Percentiles rank a stretch among this genome's conserved stretches.
Evolutionary conservation across 108 stramenopile species (phyloP).

Genomic region (Pseudonitzschia pungens): DNA sequence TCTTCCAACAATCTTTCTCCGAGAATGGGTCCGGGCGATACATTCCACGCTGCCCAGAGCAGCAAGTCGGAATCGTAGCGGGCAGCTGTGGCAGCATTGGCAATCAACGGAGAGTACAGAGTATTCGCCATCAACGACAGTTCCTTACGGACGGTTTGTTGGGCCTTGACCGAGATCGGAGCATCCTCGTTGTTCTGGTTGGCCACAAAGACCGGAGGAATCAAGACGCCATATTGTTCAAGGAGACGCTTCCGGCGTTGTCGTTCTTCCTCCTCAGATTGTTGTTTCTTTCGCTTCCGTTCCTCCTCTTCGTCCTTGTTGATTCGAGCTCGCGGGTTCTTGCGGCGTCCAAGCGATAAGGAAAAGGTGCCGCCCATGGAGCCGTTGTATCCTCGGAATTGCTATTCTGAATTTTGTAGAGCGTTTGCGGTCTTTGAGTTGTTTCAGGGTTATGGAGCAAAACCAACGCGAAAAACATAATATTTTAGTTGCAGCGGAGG

Average conservation of each 20-base stretch:
- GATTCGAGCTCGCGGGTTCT: background rate
- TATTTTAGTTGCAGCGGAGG: no score
- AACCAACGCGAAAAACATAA: no score
- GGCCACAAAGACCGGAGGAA: constrained; percentile 29
- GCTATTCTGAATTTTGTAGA: no score
- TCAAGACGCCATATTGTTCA: constrained; percentile 20
- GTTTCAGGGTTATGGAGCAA: no score
- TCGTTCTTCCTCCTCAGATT: constrained; percentile 15
- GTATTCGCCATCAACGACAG: background rate
- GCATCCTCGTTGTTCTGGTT: background rate
- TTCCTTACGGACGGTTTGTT: background rate
- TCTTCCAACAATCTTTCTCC: constrained; percentile 23
- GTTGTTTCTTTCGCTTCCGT: constrained; percentile 1
- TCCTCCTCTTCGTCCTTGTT: background rate
- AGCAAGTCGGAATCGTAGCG: background rate
- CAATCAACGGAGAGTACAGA: no score
- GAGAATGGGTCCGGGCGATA: background rate
- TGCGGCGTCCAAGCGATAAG: background rate
- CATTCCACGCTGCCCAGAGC: background rate
- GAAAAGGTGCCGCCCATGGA: background rate
- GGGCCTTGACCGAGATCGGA: constrained; percentile 15
- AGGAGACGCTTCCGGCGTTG: background rate
- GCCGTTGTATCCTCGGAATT: background rate
- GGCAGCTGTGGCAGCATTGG: background rate
- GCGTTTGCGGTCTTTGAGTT: no score